Evolutionary conservation across 345 rosid species (phyloP), one percentile per base, ranked within the genome.

Genomic region (Gossypium thurberi): DNA sequence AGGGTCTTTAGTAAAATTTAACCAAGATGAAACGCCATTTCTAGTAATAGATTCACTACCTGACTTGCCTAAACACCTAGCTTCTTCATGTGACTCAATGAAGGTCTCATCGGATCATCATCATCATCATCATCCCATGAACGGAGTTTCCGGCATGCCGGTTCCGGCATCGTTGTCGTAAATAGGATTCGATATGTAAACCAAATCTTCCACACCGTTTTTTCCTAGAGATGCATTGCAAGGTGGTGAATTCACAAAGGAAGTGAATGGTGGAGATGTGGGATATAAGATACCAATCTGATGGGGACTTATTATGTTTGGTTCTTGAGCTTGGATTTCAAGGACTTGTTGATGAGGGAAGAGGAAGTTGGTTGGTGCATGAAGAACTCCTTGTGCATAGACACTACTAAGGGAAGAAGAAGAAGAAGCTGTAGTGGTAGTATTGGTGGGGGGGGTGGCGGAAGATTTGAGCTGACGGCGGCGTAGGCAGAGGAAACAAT

Each of bases 151-250:
- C 56, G 69, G 81, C 73, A 72, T 62, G 78, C 80, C 77, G 10
- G 64, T 62, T 77, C 80, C 76, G 8, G 64, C 80, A 7, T 85
- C 86, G 20, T 85, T 86, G 21, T 91, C 89, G 76, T 87, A 92
- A 20, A 92, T 85, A 18, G 97, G 97, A 75, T 94, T 94, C 2
- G 98, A 92, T 46, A 94, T 92, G 85, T 92, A 89, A 62, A 92
- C 79, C 21, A 88, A 80, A 75, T 81, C 84, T 86, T 17, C 72
- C 61, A 9, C 66, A 14, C 59, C 60, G 7, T 33, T 33, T 42
- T 21, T n/a, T 25, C 64, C 78, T 63, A 69, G 67, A 33, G 23
- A 12, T 3, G 6, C 17, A 33, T 11, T 11, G 12, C 66, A 4
- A 40, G 58, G 71, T 1, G 71, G 59, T 17, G 46, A 68, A 40